Conservation (phyloP, 768 basidiomycete species). For the Lyophyllum decastes region DNA sequence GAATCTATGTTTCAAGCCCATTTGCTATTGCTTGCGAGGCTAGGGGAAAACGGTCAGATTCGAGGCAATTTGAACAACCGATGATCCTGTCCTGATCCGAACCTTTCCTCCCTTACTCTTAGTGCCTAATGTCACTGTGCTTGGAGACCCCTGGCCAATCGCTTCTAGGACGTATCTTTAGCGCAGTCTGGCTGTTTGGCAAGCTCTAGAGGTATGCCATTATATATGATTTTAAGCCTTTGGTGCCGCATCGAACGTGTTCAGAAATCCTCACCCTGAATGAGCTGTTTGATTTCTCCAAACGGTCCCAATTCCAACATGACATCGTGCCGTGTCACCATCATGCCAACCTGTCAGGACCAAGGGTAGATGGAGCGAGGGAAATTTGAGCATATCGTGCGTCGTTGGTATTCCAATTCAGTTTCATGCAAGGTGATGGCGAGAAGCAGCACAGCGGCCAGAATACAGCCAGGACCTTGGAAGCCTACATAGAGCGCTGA, state of each 20-base stretch:
- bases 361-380: neutral
- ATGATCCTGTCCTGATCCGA: no score
- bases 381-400: neutral
- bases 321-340: conserved; percentile 1
- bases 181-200: neutral
- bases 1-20: no score
- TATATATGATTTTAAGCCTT: no score
- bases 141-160: neutral
- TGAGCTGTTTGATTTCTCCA: conserved; percentile 10
- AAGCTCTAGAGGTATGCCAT: no score
- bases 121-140: no score
- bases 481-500: neutral
- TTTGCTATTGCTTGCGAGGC: no score
- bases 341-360: neutral
- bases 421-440: neutral
- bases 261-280: neutral
- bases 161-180: neutral
- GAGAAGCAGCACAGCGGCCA: no score
- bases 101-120: no score
- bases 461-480: neutral
- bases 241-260: no score
- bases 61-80: no score
- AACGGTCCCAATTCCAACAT: neutral
- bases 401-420: neutral
- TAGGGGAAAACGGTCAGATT: no score